phyloP scores from a whole-genome alignment of 2,329 filamentous ascomycete genomes.

The Colletotrichum agaves region DNA sequence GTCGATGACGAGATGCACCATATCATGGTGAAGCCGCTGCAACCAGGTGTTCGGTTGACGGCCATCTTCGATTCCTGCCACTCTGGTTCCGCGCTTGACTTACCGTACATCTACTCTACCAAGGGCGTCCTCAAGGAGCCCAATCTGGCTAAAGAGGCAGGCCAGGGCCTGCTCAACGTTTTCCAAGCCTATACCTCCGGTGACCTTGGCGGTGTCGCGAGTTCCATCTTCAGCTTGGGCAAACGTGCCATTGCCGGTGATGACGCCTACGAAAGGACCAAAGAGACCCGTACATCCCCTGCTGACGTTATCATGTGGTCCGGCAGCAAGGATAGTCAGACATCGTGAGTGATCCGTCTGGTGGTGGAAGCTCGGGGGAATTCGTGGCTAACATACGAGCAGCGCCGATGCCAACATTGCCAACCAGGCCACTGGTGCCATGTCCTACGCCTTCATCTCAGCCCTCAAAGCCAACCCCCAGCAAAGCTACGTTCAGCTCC shows the following conservation, averaged over 20 bases:
- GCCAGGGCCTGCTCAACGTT: conserved; percentile 75
- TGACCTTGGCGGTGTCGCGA: conserved; percentile 84
- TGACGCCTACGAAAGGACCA: conserved; percentile 80
- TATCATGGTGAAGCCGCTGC: conserved; percentile 80
- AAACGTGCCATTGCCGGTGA: conserved; percentile 84
- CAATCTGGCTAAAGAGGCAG: conserved; percentile 83
- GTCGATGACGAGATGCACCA: conserved; percentile 83
- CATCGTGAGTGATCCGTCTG: conserved; percentile 65
- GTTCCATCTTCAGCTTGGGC: conserved; percentile 82
- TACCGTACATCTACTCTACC: conserved; percentile 84
- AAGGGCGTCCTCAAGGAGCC: conserved; percentile 85
- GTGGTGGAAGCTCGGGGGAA: too few species aligned
- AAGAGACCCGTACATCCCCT: conserved; percentile 90
- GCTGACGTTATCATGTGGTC: conserved; percentile 99
- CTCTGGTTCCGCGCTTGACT: conserved; percentile 79
- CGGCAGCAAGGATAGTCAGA: conserved; percentile 95
- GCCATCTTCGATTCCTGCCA: conserved; percentile 87
- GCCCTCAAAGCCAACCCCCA: conserved; percentile 92
- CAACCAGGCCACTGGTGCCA: conserved; percentile 92
- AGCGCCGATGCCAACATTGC: conserved; percentile 91
- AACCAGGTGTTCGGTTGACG: conserved; percentile 84
- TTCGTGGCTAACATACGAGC: conserved; percentile 10
- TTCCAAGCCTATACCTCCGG: conserved; percentile 84
- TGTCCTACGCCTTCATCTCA: conserved; percentile 97
- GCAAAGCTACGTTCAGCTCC: conserved; percentile 94